Evolutionary conservation across 2,329 filamentous ascomycete genomes (phyloP).

Genomic region (Penicillium sp.): DNA sequence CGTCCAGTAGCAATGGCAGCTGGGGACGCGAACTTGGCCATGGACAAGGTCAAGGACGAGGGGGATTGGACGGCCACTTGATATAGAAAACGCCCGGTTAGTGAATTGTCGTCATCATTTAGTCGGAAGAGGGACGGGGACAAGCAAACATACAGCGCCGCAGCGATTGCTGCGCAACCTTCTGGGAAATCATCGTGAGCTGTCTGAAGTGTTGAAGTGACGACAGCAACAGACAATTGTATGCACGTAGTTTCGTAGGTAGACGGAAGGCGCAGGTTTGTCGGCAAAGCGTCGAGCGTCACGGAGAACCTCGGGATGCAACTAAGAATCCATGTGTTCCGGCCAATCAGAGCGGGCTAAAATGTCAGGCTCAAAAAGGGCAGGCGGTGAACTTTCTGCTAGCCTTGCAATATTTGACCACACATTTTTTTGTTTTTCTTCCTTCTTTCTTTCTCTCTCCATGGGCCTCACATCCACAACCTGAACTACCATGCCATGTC

Average conservation of each 20-base stretch:
- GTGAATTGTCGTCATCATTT: neutral
- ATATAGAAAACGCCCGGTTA: conserved; percentile 21
- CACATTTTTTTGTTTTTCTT: conserved; percentile 11
- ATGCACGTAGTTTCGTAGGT: no score
- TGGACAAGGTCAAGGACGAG: conserved; percentile 38
- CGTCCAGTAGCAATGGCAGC: conserved; percentile 42
- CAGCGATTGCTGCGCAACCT: conserved; percentile 45
- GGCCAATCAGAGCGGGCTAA: conserved; percentile 32
- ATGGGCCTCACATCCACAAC: conserved; percentile 26
- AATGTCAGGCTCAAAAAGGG: conserved; percentile 24
- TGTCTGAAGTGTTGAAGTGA: conserved; percentile 18
- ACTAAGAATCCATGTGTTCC: neutral
- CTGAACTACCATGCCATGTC: conserved; percentile 2
- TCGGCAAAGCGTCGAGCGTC: conserved; percentile 29
- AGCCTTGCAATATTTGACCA: conserved; percentile 8
- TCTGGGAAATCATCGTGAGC: conserved; percentile 45
- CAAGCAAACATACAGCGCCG: conserved; percentile 44
- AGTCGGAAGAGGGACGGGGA: neutral
- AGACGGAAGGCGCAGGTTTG: neutral
- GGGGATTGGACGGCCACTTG: conserved; percentile 44
- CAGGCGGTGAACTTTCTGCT: conserved; percentile 30
- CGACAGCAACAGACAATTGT: conserved; percentile 16
- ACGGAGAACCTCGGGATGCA: conserved; percentile 33
- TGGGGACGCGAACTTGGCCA: conserved; percentile 42
- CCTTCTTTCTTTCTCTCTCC: conserved; percentile 21